Evolutionary conservation across 306 rosid species (phyloP).

Genomic region (Malus sylvestris): DNA sequence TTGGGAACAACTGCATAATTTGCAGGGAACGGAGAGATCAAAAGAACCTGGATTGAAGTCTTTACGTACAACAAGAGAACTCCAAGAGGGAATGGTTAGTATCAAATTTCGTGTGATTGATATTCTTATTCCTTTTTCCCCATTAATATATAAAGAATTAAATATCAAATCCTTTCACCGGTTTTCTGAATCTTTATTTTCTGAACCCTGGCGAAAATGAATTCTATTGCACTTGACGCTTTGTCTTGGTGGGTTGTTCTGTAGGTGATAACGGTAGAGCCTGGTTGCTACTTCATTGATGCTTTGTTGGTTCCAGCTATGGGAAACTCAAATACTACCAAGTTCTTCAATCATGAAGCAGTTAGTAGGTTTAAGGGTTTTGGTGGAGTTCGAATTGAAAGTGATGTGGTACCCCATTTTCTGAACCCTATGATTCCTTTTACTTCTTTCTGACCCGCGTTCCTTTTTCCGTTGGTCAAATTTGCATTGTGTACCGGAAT

Average conservation of each 20-base stretch:
- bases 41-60: conserved; percentile 76
- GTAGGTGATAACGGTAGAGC: conserved; percentile 91
- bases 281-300: conserved; percentile 92
- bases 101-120: not conserved
- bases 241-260: conserved; percentile 1
- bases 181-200: not conserved
- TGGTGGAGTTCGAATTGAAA: conserved; percentile 89
- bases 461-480: not conserved
- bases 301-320: conserved; percentile 69
- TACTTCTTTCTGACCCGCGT: not conserved
- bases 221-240: not conserved
- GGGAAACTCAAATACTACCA: conserved; percentile 44
- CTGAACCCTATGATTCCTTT: not conserved
- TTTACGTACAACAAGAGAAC: conserved; percentile 56
- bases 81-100: conserved; percentile 83
- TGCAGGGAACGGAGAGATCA: conserved; percentile 61
- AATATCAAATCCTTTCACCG: not conserved
- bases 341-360: conserved; percentile 62
- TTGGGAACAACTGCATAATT: conserved; percentile 11
- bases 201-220: not conserved
- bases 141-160: not conserved
- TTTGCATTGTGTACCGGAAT: not conserved
- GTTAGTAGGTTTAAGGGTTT: conserved; percentile 48
- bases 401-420: conserved; percentile 62
- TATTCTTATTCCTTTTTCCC: not conserved